Conservation (phyloP, 257 asterid species). For the Paulownia fortunei region DNA sequence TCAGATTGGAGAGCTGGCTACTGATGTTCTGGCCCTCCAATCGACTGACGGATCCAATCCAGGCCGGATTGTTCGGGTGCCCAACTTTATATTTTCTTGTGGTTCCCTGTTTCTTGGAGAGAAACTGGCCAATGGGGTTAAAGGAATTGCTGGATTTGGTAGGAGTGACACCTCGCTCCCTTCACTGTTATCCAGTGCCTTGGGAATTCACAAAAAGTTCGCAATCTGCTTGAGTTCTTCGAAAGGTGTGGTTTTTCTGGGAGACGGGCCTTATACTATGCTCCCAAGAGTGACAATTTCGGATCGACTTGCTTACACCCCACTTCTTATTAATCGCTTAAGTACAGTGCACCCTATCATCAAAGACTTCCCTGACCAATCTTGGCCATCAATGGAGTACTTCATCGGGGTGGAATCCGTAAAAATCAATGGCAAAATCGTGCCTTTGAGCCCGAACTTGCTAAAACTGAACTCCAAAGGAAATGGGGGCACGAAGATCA, state of each 20-base stretch:
- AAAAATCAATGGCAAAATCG: conserved; percentile 37
- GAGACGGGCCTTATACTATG: conserved; percentile 48
- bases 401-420: conserved; percentile 53
- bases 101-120: conserved; percentile 41
- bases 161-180: conserved; percentile 44
- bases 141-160: conserved; percentile 62
- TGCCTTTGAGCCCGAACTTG: conserved; percentile 37
- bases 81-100: conserved; percentile 33
- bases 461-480: conserved; percentile 45
- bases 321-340: conserved; percentile 40
- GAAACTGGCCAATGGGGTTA: conserved; percentile 40
- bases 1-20: conserved; percentile 48
- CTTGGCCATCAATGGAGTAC: conserved; percentile 54
- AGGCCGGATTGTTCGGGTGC: conserved; percentile 32
- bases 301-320: conserved; percentile 42
- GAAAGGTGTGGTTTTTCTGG: conserved; percentile 49
- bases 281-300: conserved; percentile 40
- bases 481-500: conserved; percentile 57
- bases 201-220: conserved; percentile 45
- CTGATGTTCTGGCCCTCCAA: conserved; percentile 41
- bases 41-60: conserved; percentile 52
- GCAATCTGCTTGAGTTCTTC: conserved; percentile 55
- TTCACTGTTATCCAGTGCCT: conserved; percentile 40
- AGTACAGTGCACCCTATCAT: conserved; percentile 41
- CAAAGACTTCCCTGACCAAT: conserved; percentile 32